Conservation (phyloP, 495 filamentous ascomycete species). For the Paragyromitra xinjiangensis region DNA sequence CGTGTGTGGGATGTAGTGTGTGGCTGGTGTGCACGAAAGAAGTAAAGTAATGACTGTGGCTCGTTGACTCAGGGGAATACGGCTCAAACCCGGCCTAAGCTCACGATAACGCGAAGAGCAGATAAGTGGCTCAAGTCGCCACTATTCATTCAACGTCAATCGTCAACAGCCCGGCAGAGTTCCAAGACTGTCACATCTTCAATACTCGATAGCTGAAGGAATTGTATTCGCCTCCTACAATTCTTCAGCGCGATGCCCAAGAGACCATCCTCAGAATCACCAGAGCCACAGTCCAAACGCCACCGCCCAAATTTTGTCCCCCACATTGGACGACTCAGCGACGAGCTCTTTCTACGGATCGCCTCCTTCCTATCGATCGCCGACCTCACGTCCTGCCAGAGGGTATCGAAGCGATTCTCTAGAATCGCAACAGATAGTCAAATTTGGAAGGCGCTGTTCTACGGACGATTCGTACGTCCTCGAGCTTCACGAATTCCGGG, state of each 20-base stretch:
- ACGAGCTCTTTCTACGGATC: slow-evolving; percentile 87
- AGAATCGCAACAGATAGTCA: slow-evolving; percentile 81
- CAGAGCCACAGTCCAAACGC: slow-evolving; percentile 59
- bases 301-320: slow-evolving; percentile 54
- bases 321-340: slow-evolving; percentile 69
- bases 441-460: slow-evolving; percentile 91
- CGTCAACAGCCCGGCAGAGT: slow-evolving; percentile 2
- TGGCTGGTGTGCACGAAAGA: not conserved
- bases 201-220: not conserved
- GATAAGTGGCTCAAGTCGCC: slow-evolving; percentile 32
- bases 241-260: slow-evolving; percentile 61
- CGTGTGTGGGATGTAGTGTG: slow-evolving; percentile 3
- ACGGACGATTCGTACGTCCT: slow-evolving; percentile 86
- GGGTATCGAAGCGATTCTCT: slow-evolving; percentile 80
- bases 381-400: slow-evolving; percentile 76
- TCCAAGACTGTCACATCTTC: slow-evolving; percentile 9
- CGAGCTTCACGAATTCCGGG: slow-evolving; percentile 80
- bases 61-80: not conserved
- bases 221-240: not conserved
- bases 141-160: slow-evolving; percentile 34
- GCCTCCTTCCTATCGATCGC: slow-evolving; percentile 76
- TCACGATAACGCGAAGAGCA: slow-evolving; percentile 36
- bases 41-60: not conserved
- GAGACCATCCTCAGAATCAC: slow-evolving; percentile 57
- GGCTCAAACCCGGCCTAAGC: slow-evolving; percentile 23